Evolutionary conservation across 805 yeast species (phyloP), one percentile per base, ranked within the genome.

Genomic region (Starmerella stigmatis): DNA sequence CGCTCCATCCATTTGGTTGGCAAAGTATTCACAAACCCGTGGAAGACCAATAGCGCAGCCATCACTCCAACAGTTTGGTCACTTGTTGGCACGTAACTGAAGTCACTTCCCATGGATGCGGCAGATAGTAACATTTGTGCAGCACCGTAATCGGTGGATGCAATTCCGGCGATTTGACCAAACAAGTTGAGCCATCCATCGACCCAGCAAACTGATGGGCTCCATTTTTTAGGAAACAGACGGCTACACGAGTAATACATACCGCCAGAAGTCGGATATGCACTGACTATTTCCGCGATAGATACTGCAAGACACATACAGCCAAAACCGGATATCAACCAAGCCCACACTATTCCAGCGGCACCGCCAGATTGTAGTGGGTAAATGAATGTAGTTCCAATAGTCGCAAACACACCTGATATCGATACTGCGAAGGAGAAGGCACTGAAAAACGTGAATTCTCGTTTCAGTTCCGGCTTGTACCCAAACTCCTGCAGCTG

Each of bases 231-330:
- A 6, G 60, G 58, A 33, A 48, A 50, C 13, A 56, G 46, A 35
- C 47, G 46, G 29, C 54, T 44, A 42, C 56, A 53, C 10, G 86
- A 83, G 54, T 79, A 76, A 57, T 78, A 81, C 36, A 80, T 63
- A 13, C 88, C 88, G 41, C 88, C 88, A 13, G 82, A 73, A 1
- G 88, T 80, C 25, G 89, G 88, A 50, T 78, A 73, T 1, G 86
- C 74, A 32, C 79, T 71, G 0, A 80, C 83, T 49, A 79, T 60
- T 54, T 79, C 81, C 2, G 84, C 72, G 75, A 81, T 76, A n/a
- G 79, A 48, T 6, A 72, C 64, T 43, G 81, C 81, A 38, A 74
- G 71, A 48, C 69, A 64, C 50, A 76, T 60, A 48, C 79, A 72
- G 41, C 78, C 77, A 32, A 68, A 40, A 12, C 75, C 72, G 40